Conservation (phyloP, 495 filamentous ascomycete species). For the Penicillium paradoxum region DNA sequence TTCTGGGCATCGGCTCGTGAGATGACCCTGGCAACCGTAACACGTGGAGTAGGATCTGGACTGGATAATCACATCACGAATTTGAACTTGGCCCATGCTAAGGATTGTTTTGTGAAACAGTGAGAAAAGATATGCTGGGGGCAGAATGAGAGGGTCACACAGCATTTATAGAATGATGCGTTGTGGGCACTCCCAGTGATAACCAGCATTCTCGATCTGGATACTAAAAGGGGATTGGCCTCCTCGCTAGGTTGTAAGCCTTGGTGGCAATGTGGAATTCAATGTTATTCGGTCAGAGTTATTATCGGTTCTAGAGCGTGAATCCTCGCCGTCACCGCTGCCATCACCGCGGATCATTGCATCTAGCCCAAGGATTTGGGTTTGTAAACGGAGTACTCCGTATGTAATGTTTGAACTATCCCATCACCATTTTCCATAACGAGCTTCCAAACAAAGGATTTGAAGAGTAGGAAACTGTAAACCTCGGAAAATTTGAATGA, state of each 20-base stretch:
- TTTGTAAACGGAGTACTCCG: neutral
- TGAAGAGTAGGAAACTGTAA: neutral
- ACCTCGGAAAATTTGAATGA: neutral
- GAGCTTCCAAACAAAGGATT: neutral
- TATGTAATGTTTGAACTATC: neutral
- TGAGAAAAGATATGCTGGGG: neutral
- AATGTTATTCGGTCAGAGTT: neutral
- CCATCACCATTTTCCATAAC: neutral
- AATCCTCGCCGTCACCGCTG: neutral
- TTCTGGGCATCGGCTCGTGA: neutral
- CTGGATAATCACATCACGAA: neutral
- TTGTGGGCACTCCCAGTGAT: neutral
- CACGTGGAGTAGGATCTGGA: neutral
- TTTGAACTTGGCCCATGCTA: neutral
- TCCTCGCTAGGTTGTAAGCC: neutral
- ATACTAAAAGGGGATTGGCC: neutral
- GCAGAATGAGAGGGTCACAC: neutral
- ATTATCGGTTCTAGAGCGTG: neutral
- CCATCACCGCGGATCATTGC: neutral
- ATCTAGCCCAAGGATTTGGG: neutral
- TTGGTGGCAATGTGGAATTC: too few relatives aligned
- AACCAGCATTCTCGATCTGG: neutral
- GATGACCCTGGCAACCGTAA: neutral
- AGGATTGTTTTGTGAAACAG: neutral
- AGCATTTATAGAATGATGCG: neutral